Percentiles rank a stretch among this genome's conserved stretches.
phyloP scores from a whole-genome alignment of 805 yeast genomes.

The Candida broadrunensis region DNA sequence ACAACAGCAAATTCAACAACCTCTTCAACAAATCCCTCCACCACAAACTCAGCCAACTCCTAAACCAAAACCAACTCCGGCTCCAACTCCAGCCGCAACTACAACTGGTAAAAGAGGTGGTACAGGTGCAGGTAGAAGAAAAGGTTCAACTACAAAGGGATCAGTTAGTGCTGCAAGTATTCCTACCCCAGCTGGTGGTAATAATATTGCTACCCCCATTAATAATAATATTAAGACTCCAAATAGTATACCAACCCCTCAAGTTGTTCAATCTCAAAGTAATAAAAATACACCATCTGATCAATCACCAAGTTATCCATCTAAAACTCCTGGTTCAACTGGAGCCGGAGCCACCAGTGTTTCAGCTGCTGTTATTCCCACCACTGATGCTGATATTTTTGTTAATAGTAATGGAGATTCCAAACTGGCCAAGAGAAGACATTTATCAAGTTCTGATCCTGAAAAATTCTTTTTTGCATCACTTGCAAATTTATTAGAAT shows the following conservation, averaged over 20 bases:
- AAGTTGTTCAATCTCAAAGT: constrained; percentile 31
- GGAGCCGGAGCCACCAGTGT: not conserved
- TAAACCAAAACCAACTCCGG: constrained; percentile 6
- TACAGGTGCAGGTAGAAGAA: constrained; percentile 17
- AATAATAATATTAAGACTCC: constrained; percentile 43
- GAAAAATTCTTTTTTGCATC: constrained; percentile 49
- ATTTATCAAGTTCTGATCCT: constrained; percentile 44
- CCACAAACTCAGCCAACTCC: constrained; percentile 4
- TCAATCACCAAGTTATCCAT: constrained; percentile 30
- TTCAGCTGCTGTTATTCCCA: constrained; percentile 2
- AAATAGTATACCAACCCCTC: constrained; percentile 42
- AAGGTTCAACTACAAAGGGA: constrained; percentile 19
- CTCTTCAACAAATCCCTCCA: constrained; percentile 7
- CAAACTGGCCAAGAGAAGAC: constrained; percentile 44
- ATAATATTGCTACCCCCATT: constrained; percentile 36
- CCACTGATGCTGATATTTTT: constrained; percentile 22
- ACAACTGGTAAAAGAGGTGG: constrained; percentile 8
- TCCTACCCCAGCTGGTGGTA: constrained; percentile 33
- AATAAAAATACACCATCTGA: constrained; percentile 41
- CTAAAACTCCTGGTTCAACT: constrained; percentile 7
- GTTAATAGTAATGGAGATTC: constrained; percentile 31
- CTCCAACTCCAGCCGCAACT: constrained; percentile 3
- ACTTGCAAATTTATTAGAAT: constrained; percentile 46
- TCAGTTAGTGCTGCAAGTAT: constrained; percentile 20
- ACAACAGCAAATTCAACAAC: constrained; percentile 6